Evolutionary conservation across 2,329 filamentous ascomycete genomes (phyloP).

Genomic region (Stachybotrys elegans): DNA sequence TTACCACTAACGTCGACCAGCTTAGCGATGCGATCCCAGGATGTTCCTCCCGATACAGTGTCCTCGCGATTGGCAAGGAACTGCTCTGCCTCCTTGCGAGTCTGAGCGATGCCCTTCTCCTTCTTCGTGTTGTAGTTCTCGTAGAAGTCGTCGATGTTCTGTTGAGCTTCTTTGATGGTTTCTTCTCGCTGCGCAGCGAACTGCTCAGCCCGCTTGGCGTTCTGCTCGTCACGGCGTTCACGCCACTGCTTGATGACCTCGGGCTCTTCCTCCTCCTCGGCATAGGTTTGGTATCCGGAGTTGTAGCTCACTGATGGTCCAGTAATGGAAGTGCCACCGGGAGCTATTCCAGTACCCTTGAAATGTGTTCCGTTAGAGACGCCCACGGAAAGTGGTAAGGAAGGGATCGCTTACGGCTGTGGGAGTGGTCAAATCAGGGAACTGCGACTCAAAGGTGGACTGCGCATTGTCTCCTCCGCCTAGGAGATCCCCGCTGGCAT

Average conservation of each 20-base stretch:
- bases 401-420: conserved; percentile 23
- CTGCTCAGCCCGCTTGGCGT: conserved; percentile 78
- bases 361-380: conserved; percentile 8
- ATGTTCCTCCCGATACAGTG: conserved; percentile 89
- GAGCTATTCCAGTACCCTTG: conserved; percentile 23
- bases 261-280: conserved; percentile 72
- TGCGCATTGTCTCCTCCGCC: conserved; percentile 55
- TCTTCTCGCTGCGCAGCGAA: conserved; percentile 77
- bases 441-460: conserved; percentile 74
- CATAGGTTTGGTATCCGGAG: conserved; percentile 54
- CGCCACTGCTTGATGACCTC: conserved; percentile 91
- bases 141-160: conserved; percentile 98
- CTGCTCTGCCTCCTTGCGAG: conserved; percentile 85
- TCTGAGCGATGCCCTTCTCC: conserved; percentile 87
- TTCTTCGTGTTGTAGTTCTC: conserved; percentile 99
- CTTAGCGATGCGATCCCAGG: conserved; percentile 98
- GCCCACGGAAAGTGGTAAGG: not conserved
- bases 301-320: conserved; percentile 61
- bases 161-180: conserved; percentile 82
- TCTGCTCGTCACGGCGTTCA: conserved; percentile 76
- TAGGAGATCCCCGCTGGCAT: conserved; percentile 66
- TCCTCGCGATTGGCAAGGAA: conserved; percentile 87
- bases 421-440: conserved; percentile 65
- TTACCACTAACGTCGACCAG: conserved; percentile 96
- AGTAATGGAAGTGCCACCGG: conserved; percentile 54